A percentile compares a stretch with the other conserved stretches of the same genome.
These are phyloP conservation scores for Nakazawaea ambrosiae DNA, from an alignment of 805 yeast genomes.

Conservation along the genomic window DNA sequence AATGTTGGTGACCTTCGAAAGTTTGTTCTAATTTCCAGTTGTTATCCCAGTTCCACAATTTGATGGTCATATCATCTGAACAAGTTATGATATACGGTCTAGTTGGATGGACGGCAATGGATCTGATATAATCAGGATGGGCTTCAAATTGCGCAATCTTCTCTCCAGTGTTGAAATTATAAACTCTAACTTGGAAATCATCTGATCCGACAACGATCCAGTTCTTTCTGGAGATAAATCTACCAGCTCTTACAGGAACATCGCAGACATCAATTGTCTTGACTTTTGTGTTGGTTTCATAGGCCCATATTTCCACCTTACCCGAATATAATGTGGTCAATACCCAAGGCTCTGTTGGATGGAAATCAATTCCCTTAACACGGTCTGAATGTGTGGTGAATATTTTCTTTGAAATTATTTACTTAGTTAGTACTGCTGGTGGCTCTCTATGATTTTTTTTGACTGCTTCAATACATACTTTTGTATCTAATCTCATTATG, in stretches of 20 bases:
- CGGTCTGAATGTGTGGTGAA: constrained; percentile 91
- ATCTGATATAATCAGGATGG: constrained; percentile 94
- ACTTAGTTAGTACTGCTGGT: no score
- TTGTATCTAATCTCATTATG: no score
- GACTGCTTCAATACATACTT: background rate
- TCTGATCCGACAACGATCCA: constrained; percentile 97
- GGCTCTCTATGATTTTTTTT: no score
- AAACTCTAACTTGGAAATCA: constrained; percentile 90
- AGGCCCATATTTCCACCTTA: constrained; percentile 87
- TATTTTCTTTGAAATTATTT: constrained; percentile 47
- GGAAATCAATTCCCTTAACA: constrained; percentile 96
- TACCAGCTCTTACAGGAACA: constrained; percentile 93
- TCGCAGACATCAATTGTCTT: constrained; percentile 93
- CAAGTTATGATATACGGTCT: constrained; percentile 85
- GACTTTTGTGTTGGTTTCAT: constrained; percentile 76
- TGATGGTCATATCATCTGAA: constrained; percentile 86
- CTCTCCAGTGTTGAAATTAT: constrained; percentile 93
- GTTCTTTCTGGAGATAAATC: constrained; percentile 90
- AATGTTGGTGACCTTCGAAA: constrained; percentile 94
- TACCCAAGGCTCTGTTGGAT: constrained; percentile 97
- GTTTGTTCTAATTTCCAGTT: constrained; percentile 86
- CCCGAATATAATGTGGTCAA: constrained; percentile 89
- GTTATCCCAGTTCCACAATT: constrained; percentile 97
- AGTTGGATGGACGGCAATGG: constrained; percentile 89
- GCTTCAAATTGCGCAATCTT: constrained; percentile 94